Percentiles rank a stretch among this genome's conserved stretches.
These are phyloP conservation scores for Pterocarpus santalinus DNA, from an alignment of 306 rosid genomes.

Conservation along the genomic window DNA sequence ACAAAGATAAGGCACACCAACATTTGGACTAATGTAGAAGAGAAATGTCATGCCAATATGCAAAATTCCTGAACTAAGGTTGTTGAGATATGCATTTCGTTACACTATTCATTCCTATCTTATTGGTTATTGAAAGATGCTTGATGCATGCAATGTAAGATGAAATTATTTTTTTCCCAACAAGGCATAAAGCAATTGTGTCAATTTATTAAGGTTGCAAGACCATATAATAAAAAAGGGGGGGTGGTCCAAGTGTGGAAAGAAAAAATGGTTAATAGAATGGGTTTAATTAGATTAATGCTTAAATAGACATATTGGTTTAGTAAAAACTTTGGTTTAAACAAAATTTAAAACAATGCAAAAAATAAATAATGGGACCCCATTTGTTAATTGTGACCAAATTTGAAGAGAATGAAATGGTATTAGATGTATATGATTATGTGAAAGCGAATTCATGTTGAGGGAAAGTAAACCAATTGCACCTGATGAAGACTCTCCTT, in stretches of 20 bases:
- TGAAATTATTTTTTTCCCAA: neutral
- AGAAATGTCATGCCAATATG: neutral
- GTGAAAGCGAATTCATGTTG: neutral
- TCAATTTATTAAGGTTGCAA: neutral
- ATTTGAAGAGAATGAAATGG: neutral
- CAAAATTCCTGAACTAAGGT: too few species aligned
- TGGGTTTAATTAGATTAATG: neutral
- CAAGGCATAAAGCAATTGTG: neutral
- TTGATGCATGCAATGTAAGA: slow-evolving; percentile 16
- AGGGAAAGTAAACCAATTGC: slow-evolving; percentile 38
- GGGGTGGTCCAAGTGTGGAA: neutral
- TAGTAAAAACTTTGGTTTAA: neutral
- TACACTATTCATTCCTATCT: neutral
- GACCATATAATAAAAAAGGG: neutral
- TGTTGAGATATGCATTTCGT: neutral
- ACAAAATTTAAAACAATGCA: neutral
- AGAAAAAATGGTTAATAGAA: neutral
- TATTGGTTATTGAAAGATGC: neutral
- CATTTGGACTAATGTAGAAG: neutral
- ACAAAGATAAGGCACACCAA: neutral
- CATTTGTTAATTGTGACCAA: neutral
- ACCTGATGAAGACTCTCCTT: slow-evolving; percentile 55
- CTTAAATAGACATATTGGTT: neutral
- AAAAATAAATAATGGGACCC: neutral
- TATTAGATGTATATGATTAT: too few species aligned